Conservation (phyloP, 2,329 filamentous ascomycete species). For the Purpureocillium takamizusanense region DNA sequence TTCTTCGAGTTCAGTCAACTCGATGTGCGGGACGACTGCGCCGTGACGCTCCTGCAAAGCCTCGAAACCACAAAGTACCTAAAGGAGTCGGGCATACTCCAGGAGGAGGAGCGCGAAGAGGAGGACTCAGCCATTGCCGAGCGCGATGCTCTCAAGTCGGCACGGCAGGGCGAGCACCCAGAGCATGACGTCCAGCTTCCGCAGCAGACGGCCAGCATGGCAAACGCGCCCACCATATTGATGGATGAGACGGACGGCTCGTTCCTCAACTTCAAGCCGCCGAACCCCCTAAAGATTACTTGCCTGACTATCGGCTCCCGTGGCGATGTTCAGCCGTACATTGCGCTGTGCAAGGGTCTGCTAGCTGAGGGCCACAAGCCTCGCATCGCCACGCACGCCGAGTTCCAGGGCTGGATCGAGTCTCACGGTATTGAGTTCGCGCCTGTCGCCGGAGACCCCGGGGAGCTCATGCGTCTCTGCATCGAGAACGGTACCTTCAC, state of each 20-base stretch:
- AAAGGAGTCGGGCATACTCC: conserved; percentile 58
- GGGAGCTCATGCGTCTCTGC: conserved; percentile 89
- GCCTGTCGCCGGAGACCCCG: conserved; percentile 81
- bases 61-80: conserved; percentile 66
- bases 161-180: conserved; percentile 46
- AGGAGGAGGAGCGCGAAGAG: conserved; percentile 58
- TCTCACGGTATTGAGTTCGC: conserved; percentile 92
- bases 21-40: conserved; percentile 80
- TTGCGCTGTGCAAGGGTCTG: conserved; percentile 86
- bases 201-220: conserved; percentile 31
- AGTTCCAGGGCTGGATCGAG: conserved; percentile 84
- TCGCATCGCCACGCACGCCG: conserved; percentile 82
- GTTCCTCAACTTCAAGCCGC: conserved; percentile 83
- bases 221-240: conserved; percentile 63
- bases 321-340: conserved; percentile 95
- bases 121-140: conserved; percentile 72
- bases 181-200: conserved; percentile 43
- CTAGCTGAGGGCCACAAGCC: conserved; percentile 78
- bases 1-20: conserved; percentile 86
- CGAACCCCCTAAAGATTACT: conserved; percentile 70
- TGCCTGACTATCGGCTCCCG: conserved; percentile 94
- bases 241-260: conserved; percentile 88
- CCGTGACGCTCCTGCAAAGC: conserved; percentile 67
- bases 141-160: conserved; percentile 69
- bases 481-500: conserved; percentile 98